Evolutionary conservation across 345 rosid species (phyloP).

Genomic region (Salix exigua): DNA sequence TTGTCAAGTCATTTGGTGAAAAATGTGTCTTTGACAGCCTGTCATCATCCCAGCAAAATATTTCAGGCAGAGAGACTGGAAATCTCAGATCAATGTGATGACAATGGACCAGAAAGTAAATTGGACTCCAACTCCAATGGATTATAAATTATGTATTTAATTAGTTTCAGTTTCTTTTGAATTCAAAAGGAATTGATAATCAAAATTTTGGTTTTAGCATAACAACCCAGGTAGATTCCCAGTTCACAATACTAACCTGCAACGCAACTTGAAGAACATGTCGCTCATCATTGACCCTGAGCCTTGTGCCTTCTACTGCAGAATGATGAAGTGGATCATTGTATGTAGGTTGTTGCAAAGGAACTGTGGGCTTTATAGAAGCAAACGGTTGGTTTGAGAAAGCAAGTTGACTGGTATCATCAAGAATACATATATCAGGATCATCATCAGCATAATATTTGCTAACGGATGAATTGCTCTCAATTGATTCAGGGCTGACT

Average conservation of each 20-base stretch:
- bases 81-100: not conserved
- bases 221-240: not conserved
- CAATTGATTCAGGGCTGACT: slow-evolving; percentile 61
- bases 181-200: not conserved
- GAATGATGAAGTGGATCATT: slow-evolving; percentile 30
- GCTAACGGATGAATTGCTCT: slow-evolving; percentile 57
- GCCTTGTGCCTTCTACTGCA: slow-evolving; percentile 39
- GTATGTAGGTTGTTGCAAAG: slow-evolving; percentile 24
- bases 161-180: not conserved
- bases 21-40: not conserved
- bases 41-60: not conserved
- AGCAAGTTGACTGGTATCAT: slow-evolving; percentile 62
- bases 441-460: slow-evolving; percentile 61
- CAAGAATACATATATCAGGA: slow-evolving; percentile 72
- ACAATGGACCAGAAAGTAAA: not conserved
- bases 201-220: not conserved
- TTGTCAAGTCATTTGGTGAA: not conserved
- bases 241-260: slow-evolving; percentile 51
- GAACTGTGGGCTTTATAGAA: slow-evolving; percentile 19
- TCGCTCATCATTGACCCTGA: slow-evolving; percentile 49
- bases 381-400: slow-evolving; percentile 30
- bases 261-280: slow-evolving; percentile 59
- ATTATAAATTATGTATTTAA: not conserved
- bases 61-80: not conserved
- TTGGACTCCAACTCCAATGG: not conserved